Conservation (phyloP, 768 basidiomycete species). For the Mycena olivaceomarginata region DNA sequence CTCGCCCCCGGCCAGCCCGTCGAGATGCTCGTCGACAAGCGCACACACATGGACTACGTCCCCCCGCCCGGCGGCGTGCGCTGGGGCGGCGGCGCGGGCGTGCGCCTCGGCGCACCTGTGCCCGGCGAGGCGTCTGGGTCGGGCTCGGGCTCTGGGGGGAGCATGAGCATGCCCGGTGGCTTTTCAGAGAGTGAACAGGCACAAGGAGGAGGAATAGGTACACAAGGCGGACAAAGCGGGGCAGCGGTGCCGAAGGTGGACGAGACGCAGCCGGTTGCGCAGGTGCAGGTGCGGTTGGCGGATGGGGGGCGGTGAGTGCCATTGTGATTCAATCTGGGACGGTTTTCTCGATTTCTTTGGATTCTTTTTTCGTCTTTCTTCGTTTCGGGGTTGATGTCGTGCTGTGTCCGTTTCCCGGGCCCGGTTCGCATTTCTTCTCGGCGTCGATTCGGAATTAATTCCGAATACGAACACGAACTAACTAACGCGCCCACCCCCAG, state of each 20-base stretch:
- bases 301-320: slow-evolving; percentile 87
- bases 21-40: slow-evolving; percentile 85
- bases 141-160: too few species aligned
- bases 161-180: too few species aligned
- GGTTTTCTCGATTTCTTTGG: too few species aligned
- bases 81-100: slow-evolving; percentile 33
- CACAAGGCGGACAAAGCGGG: slow-evolving; percentile 55
- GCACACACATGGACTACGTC: slow-evolving; percentile 82
- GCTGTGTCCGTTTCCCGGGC: too few species aligned
- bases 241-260: slow-evolving; percentile 83
- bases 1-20: slow-evolving; percentile 88
- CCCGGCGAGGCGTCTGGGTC: too few species aligned
- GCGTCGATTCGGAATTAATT: too few species aligned
- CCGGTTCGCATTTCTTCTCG: too few species aligned
- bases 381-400: background rate
- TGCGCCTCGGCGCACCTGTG: too few species aligned
- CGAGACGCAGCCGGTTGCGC: slow-evolving; percentile 87
- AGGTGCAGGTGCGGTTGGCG: slow-evolving; percentile 91
- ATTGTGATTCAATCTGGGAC: background rate
- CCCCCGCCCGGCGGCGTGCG: slow-evolving; percentile 64
- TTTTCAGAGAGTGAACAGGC: background rate
- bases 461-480: background rate
- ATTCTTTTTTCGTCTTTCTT: background rate
- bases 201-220: background rate
- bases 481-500: slow-evolving; percentile 52